A percentile compares a stretch with the other conserved stretches of the same genome.
Conservation (phyloP, 2,329 filamentous ascomycete species). For the Epichloe gansuensis region DNA sequence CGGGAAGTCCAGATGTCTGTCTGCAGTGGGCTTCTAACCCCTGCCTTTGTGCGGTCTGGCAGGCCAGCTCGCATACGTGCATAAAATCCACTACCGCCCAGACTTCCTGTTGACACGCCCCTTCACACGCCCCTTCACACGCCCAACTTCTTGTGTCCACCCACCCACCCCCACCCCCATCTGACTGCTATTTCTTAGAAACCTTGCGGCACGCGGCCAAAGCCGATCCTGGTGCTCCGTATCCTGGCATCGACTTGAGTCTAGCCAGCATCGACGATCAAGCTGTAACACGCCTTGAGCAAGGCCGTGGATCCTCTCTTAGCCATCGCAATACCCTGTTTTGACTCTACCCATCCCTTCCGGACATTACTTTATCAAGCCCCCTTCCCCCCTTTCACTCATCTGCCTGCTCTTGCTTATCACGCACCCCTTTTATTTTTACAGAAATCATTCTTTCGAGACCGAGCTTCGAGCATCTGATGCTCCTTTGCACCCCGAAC, state of each 20-base stretch:
- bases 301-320: conserved; percentile 4
- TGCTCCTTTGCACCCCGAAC: not conserved
- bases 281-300: conserved; percentile 1
- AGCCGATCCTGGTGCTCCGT: conserved; percentile 7
- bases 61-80: conserved; percentile 4
- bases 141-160: not conserved
- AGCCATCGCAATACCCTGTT: conserved; percentile 4
- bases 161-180: not conserved
- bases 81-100: not conserved
- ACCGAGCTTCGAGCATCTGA: no score
- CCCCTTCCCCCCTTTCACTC: conserved; percentile 1
- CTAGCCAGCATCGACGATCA: conserved; percentile 8
- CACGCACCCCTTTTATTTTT: not conserved
- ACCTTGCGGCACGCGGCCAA: conserved; percentile 7
- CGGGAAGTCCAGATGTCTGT: no score
- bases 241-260: not conserved
- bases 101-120: not conserved
- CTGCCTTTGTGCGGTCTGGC: not conserved
- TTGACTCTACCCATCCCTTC: conserved; percentile 2
- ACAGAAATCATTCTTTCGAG: not conserved
- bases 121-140: not conserved
- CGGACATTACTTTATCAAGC: conserved; percentile 6
- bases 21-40: no score
- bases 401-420: not conserved
- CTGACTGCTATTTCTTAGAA: conserved; percentile 1